Percentiles rank a stretch among this genome's conserved stretches.
Evolutionary conservation across 2,329 filamentous ascomycete genomes (phyloP).

Genomic region (Metarhizium brunneum): DNA sequence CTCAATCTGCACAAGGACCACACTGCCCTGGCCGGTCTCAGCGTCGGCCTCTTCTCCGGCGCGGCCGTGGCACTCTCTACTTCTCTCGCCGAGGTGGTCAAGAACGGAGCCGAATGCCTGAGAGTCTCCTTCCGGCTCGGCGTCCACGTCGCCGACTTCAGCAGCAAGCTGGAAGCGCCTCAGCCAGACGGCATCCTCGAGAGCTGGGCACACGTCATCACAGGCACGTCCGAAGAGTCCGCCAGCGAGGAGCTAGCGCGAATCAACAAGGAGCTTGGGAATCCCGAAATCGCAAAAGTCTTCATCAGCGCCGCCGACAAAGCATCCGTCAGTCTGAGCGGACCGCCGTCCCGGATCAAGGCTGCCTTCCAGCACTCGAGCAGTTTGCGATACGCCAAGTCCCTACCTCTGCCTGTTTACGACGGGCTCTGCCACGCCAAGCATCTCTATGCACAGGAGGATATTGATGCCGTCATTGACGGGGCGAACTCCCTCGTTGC

Average conservation of each 20-base stretch:
- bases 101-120: background rate
- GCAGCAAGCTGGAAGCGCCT: background rate
- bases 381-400: background rate
- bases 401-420: too few relatives aligned
- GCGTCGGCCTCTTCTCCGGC: background rate
- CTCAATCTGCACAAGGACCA: background rate
- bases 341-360: background rate
- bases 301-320: background rate
- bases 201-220: background rate
- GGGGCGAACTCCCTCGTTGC: too few relatives aligned
- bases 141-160: background rate
- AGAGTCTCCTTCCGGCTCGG: background rate
- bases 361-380: background rate
- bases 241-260: background rate
- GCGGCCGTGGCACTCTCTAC: background rate
- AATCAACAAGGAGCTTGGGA: too few relatives aligned
- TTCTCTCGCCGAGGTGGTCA: background rate
- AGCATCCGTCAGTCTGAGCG: background rate
- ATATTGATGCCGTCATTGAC: too few relatives aligned
- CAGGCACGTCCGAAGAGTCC: background rate
- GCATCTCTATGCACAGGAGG: too few relatives aligned
- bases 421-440: too few relatives aligned
- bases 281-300: background rate
- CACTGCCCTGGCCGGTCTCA: background rate
- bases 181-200: background rate